phyloP scores from a whole-genome alignment of 1,139 yeast genomes.

The Geotrichum reessii region DNA sequence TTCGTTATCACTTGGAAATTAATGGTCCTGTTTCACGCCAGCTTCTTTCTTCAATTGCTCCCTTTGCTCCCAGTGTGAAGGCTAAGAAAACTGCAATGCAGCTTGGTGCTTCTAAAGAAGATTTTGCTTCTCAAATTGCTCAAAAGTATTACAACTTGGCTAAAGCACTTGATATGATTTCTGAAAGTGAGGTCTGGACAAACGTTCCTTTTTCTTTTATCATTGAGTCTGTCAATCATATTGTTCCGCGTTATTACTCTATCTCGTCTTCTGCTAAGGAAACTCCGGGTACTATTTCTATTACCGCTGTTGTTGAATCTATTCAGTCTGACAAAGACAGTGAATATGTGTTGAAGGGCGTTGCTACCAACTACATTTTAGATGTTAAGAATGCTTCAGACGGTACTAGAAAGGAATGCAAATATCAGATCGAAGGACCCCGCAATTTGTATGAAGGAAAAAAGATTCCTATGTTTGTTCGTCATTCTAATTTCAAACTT shows the following conservation, averaged over 20 bases:
- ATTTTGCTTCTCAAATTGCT: conserved; percentile 62
- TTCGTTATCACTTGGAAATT: conserved; percentile 84
- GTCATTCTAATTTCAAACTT: conserved; percentile 90
- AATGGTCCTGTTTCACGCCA: conserved; percentile 94
- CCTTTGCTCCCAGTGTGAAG: conserved; percentile 70
- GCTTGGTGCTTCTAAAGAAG: conserved; percentile 62
- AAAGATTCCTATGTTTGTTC: conserved; percentile 83
- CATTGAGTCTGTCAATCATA: conserved; percentile 70
- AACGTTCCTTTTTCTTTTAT: conserved; percentile 79
- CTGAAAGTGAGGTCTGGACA: conserved; percentile 62
- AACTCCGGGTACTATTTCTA: conserved; percentile 61
- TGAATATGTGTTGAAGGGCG: conserved; percentile 65
- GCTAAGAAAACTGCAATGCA: conserved; percentile 48
- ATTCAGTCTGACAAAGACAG: conserved; percentile 38
- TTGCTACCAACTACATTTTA: conserved; percentile 81
- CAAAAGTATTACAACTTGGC: conserved; percentile 63
- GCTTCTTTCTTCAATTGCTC: conserved; percentile 66
- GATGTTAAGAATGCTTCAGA: conserved; percentile 64
- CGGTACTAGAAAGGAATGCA: conserved; percentile 42
- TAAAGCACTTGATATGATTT: conserved; percentile 60
- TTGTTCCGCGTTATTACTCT: conserved; percentile 94
- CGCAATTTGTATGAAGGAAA: conserved; percentile 41
- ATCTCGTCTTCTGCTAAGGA: conserved; percentile 84
- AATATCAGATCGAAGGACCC: conserved; percentile 78
- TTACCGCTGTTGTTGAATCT: conserved; percentile 91